These are phyloP conservation scores for Triticum urartu DNA, from an alignment of 176 grass and related monocot genomes.

Conservation along the genomic window DNA sequence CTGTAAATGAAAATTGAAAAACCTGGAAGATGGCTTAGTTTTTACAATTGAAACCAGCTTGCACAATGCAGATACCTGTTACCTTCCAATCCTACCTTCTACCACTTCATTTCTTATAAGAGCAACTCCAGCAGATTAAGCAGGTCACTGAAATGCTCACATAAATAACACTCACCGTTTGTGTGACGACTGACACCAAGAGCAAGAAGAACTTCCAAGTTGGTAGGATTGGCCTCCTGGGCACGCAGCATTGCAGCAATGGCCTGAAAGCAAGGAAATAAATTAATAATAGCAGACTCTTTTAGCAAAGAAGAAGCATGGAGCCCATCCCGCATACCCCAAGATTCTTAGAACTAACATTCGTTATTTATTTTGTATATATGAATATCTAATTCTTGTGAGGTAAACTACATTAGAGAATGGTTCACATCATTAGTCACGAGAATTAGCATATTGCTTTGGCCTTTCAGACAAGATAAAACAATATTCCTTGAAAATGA, in stretches of 20 bases:
- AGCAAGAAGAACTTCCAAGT: slow-evolving; percentile 97
- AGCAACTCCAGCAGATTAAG: background rate
- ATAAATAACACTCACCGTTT: slow-evolving; percentile 62
- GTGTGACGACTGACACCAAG: slow-evolving; percentile 99
- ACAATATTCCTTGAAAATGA: background rate
- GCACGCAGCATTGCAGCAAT: slow-evolving; percentile 97
- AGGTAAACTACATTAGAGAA: background rate
- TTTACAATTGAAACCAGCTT: slow-evolving; percentile 1
- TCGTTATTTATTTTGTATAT: background rate
- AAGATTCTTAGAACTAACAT: background rate
- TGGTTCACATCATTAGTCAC: too few species aligned
- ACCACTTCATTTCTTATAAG: background rate
- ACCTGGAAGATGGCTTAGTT: background rate
- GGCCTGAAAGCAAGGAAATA: slow-evolving; percentile 50
- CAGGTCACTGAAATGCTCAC: slow-evolving; percentile 8
- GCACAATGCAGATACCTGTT: background rate
- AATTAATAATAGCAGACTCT: background rate
- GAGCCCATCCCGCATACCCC: background rate
- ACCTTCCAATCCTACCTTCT: slow-evolving; percentile 21
- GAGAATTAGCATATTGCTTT: slow-evolving; percentile 4
- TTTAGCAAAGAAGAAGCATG: slow-evolving; percentile 18
- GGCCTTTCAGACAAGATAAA: slow-evolving; percentile 4
- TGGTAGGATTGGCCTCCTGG: slow-evolving; percentile 85
- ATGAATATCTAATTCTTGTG: slow-evolving; percentile 11
- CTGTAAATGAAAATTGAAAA: background rate